These are phyloP conservation scores for Mucor irregularis DNA, from an alignment of 371 early-diverging fungal species.

Conservation along the genomic window DNA sequence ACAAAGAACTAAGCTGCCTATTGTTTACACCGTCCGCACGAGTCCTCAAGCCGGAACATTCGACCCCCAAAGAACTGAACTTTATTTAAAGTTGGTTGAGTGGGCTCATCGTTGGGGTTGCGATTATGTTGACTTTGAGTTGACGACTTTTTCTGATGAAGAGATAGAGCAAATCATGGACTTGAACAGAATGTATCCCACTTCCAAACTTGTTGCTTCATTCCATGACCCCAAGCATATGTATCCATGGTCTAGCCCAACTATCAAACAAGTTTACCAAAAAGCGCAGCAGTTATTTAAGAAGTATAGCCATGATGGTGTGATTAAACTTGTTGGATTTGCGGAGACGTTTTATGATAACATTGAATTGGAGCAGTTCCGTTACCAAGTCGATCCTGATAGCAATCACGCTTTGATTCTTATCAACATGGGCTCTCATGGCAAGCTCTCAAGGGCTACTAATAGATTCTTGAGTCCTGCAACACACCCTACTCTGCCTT, in stretches of 20 bases:
- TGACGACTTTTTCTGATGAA: slow-evolving; percentile 45
- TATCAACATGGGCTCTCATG: slow-evolving; percentile 86
- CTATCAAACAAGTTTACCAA: slow-evolving; percentile 48
- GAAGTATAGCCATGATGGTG: slow-evolving; percentile 44
- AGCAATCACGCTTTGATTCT: slow-evolving; percentile 71
- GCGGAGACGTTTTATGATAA: slow-evolving; percentile 76
- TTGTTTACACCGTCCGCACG: slow-evolving; percentile 90
- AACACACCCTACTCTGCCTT: slow-evolving; percentile 76
- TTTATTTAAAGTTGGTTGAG: slow-evolving; percentile 64
- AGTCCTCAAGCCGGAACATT: slow-evolving; percentile 83
- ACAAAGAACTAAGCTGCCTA: slow-evolving; percentile 49
- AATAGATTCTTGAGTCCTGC: slow-evolving; percentile 87
- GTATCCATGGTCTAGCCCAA: slow-evolving; percentile 52
- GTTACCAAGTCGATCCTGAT: slow-evolving; percentile 16
- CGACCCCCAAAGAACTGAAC: slow-evolving; percentile 25
- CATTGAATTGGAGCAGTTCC: slow-evolving; percentile 67
- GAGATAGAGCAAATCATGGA: slow-evolving; percentile 40
- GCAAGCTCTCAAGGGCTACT: slow-evolving; percentile 82
- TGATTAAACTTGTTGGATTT: slow-evolving; percentile 84
- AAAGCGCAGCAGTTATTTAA: slow-evolving; percentile 25
- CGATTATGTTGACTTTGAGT: slow-evolving; percentile 89
- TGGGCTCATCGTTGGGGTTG: slow-evolving; percentile 80
- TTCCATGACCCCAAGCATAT: slow-evolving; percentile 78
- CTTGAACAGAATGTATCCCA: slow-evolving; percentile 47
- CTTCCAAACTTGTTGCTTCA: slow-evolving; percentile 70